Evolutionary conservation across 306 rosid species (phyloP), one percentile per base, ranked within the genome.

Genomic region (Spatholobus suberectus): DNA sequence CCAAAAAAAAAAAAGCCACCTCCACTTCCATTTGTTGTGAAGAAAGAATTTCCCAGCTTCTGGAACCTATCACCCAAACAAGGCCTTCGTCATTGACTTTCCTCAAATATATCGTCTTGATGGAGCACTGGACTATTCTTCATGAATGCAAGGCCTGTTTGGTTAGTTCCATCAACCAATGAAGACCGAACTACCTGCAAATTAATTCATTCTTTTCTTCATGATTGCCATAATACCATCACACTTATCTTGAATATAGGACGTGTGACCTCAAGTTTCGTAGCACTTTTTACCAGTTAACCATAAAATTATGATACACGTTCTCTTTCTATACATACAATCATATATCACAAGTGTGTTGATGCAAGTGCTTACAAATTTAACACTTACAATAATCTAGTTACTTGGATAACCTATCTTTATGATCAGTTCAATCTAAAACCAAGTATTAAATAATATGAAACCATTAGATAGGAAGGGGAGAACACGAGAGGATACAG

Each of bases 101-200:
- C 94, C 59, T 91, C 92, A 24, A 77, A 75, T 32, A 79, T 46
- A 73, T 89, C 88, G 13, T 90, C 92, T 73, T 89, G 84, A 52
- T 69, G 81, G 3, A 80, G 76, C 68, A 78, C 49, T 23, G 87
- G 79, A 32, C 72, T 74, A 81, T 77, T 89, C 81, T 84, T 91
- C 24, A 73, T 21, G 10, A 62, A 47, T 47, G 84, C 82, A 47
- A 84, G 81, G 81, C 85, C 89, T 78, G 87, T 78, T 89, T 88
- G 93, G 79, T 76, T 87, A 32, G 87, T 88, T 87, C 95, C 95
- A 70, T 91, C 94, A 21, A 51, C 37, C 92, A 95, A 76, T 76
- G 73, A 82, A 54, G 95, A 88, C 78, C 93, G 90, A 75, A 95
- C 90, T 8, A 69, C 84, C 98, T 95, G 94, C 90, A 88, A 24